phyloP scores from a whole-genome alignment of 1,284 basidiomycete genomes.

The Ceratobasidium sp. region DNA sequence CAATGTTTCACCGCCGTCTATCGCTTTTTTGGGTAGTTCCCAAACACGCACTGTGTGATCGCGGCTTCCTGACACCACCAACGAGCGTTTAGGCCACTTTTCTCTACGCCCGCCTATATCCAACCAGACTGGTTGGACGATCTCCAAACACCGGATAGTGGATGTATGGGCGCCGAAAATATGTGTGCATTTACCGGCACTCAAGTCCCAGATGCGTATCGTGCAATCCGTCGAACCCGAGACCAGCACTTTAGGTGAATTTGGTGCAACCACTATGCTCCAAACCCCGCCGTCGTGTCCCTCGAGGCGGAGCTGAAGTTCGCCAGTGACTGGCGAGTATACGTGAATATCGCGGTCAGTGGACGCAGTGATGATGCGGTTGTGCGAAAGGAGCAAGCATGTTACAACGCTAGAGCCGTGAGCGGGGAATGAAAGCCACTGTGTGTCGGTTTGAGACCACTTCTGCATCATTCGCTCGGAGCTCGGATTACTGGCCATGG shows the following conservation, averaged over 20 bases:
- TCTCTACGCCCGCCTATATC: slow-evolving; percentile 70
- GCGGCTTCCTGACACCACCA: slow-evolving; percentile 93
- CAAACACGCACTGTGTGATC: slow-evolving; percentile 92
- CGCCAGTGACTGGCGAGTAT: slow-evolving; percentile 84
- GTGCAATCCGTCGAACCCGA: slow-evolving; percentile 96
- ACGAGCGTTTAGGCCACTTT: slow-evolving; percentile 83
- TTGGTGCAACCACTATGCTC: slow-evolving; percentile 75
- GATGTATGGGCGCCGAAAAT: slow-evolving; percentile 94
- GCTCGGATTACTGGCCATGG: not conserved
- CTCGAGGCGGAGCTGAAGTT: slow-evolving; percentile 75
- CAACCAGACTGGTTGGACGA: slow-evolving; percentile 86
- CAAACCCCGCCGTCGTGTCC: slow-evolving; percentile 97
- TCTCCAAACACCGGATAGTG: slow-evolving; percentile 88
- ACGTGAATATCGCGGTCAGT: slow-evolving; percentile 94
- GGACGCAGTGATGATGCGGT: slow-evolving; percentile 93
- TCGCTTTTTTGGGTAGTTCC: slow-evolving; percentile 78
- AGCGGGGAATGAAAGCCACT: slow-evolving; percentile 82
- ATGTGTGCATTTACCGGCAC: slow-evolving; percentile 82
- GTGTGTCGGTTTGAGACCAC: slow-evolving; percentile 55
- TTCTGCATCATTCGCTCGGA: not conserved
- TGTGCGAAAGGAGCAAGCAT: slow-evolving; percentile 90
- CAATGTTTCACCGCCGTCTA: slow-evolving; percentile 79
- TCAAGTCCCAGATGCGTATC: slow-evolving; percentile 91
- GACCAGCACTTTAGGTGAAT: slow-evolving; percentile 76
- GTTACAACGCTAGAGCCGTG: slow-evolving; percentile 92